These are phyloP conservation scores for Suillus variegatus DNA, from an alignment of 768 basidiomycete genomes.

Conservation along the genomic window DNA sequence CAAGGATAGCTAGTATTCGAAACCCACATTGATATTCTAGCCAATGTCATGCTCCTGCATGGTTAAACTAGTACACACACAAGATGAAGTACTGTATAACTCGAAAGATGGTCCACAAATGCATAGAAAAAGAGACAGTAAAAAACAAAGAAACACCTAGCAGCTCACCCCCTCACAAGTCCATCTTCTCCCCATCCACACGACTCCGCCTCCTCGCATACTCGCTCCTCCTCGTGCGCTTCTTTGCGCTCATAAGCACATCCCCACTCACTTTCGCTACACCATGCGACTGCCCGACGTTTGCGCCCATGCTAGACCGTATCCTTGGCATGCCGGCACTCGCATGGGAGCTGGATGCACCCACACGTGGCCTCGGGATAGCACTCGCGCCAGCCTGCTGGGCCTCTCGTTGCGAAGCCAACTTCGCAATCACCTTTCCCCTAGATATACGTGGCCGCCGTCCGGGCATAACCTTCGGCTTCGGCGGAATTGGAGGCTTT, in stretches of 20 bases:
- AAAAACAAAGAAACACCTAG: background rate
- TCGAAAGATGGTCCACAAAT: slow-evolving; percentile 12
- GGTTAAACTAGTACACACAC: background rate
- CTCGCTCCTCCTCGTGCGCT: slow-evolving; percentile 75
- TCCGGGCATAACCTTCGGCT: slow-evolving; percentile 36
- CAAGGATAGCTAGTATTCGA: background rate
- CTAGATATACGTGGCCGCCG: slow-evolving; percentile 80
- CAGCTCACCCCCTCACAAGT: slow-evolving; percentile 14
- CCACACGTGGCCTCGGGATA: slow-evolving; percentile 11
- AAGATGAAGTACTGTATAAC: slow-evolving; percentile 2
- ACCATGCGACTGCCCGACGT: slow-evolving; percentile 24
- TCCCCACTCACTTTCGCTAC: slow-evolving; percentile 32
- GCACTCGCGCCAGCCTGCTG: slow-evolving; percentile 27
- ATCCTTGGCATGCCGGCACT: slow-evolving; percentile 25
- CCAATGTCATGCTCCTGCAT: background rate
- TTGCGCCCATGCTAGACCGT: slow-evolving; percentile 56
- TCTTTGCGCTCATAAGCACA: slow-evolving; percentile 67
- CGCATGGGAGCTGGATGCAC: slow-evolving; percentile 20
- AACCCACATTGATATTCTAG: background rate
- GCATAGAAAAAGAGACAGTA: slow-evolving; percentile 12
- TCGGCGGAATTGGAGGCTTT: slow-evolving; percentile 24
- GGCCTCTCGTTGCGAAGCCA: slow-evolving; percentile 68
- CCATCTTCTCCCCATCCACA: slow-evolving; percentile 16
- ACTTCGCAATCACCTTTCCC: slow-evolving; percentile 74
- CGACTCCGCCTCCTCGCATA: slow-evolving; percentile 60